A percentile compares a stretch with the other conserved stretches of the same genome.
Evolutionary conservation across 176 grass and related monocot species (phyloP).

Genomic region (Echinochloa phyllopogon): DNA sequence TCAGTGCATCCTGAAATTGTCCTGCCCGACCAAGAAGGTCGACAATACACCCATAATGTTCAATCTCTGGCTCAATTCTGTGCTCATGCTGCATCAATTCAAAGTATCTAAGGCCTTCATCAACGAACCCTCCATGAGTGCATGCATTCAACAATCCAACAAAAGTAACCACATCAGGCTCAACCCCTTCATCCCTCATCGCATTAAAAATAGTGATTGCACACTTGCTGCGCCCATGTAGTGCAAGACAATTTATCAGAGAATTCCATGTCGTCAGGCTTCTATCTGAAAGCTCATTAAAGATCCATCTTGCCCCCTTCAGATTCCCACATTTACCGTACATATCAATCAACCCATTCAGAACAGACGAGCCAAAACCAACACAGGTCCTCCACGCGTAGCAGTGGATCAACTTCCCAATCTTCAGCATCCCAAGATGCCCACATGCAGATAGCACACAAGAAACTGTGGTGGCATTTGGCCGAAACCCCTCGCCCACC

Average conservation of each 20-base stretch:
- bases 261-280: conserved; percentile 72
- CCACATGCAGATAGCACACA: conserved; percentile 72
- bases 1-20: conserved; percentile 66
- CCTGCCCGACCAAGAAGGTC: conserved; percentile 83
- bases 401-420: conserved; percentile 73
- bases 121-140: conserved; percentile 73
- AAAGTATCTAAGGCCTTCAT: conserved; percentile 73
- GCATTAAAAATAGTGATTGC: conserved; percentile 51
- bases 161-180: conserved; percentile 80
- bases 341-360: conserved; percentile 82
- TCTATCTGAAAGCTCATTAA: conserved; percentile 56
- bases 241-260: conserved; percentile 77
- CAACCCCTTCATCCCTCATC: conserved; percentile 52
- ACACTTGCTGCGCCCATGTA: conserved; percentile 54
- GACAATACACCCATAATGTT: conserved; percentile 80
- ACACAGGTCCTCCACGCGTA: conserved; percentile 59
- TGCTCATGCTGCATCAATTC: conserved; percentile 54
- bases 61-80: conserved; percentile 66
- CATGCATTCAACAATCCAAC: conserved; percentile 79
- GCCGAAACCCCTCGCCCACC: conserved; percentile 48
- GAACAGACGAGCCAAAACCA: conserved; percentile 60
- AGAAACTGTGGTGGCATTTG: conserved; percentile 69
- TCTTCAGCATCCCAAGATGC: conserved; percentile 68
- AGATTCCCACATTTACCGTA: conserved; percentile 87
- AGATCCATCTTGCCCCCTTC: conserved; percentile 65